Evolutionary conservation across 345 rosid species (phyloP), one percentile per base, ranked within the genome.

Genomic region (Eucalyptus urophylla): DNA sequence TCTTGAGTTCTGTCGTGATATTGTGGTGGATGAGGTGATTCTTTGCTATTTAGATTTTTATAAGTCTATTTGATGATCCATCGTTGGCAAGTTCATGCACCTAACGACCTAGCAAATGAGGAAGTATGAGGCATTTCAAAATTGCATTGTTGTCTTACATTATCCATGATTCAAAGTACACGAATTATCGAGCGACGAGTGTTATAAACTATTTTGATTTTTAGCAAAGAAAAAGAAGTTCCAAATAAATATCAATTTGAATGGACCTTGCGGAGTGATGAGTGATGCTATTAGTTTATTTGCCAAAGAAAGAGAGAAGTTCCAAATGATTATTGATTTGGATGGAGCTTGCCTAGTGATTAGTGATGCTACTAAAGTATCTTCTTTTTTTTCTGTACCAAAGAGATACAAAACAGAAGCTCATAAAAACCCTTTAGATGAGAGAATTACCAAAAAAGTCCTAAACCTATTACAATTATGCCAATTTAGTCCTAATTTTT

Each of bases 401-500:
- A 7, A 76, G 85, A 40, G 29, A 11, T 40, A 4, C 85, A 76
- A 76, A 76, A 76, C 2, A 12, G 3, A 40, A 76, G 83, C 47
- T 40, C 83, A 49, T 49, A 49, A 49, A 49, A 49, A 49, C 51
- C 17, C 3, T 49, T 2, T 49, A 49, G 16, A 49, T 1, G 3
- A 6, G 51, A 49, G 51, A 49, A 14, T 49, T 49, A 49, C 16
- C 51, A 14, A 49, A 49, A 49, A 49, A 49, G 6, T 14, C 3
- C 5, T 14, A 49, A 49, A 49, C 6, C 0, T 14, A 49, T 14
- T 49, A 49, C 0, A 49, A 49, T 49, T 49, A 1, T 49, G 3
- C 0, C 0, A 14, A 49, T 49, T 49, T 1, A 14, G 6, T 14
- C 16, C 2, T 13, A 49, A 49, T 0, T 9, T 44, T 3, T 12